Evolutionary conservation across 2,329 filamentous ascomycete genomes (phyloP).

Genomic region (Ceratocystis diversiconidia): DNA sequence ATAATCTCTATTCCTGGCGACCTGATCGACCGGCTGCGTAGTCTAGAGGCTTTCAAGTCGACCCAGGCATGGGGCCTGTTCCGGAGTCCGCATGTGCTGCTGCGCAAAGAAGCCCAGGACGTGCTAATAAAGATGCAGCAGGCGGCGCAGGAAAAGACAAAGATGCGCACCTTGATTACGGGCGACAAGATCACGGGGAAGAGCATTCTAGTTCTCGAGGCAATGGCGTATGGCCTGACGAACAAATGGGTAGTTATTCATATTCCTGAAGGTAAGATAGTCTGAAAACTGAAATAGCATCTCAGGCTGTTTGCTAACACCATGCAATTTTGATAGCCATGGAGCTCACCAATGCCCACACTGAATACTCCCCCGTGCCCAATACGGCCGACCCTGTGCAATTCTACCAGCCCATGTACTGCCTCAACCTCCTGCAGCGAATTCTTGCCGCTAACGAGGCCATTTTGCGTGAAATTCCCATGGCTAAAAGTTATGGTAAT

Average conservation of each 20-base stretch:
- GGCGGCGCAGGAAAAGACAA: conserved; percentile 36
- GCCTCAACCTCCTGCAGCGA: conserved; percentile 56
- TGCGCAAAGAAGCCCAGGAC: conserved; percentile 64
- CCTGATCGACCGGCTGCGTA: conserved; percentile 65
- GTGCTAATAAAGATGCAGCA: conserved; percentile 50
- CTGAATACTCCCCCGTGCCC: conserved; percentile 60
- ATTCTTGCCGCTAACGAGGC: conserved; percentile 58
- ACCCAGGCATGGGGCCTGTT: conserved; percentile 84
- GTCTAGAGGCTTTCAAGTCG: conserved; percentile 80
- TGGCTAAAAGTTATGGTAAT: conserved; percentile 32
- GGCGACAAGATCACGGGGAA: conserved; percentile 70
- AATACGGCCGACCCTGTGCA: conserved; percentile 37
- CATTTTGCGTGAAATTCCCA: conserved; percentile 41
- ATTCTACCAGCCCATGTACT: conserved; percentile 70
- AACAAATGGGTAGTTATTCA: conserved; percentile 82
- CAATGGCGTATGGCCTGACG: conserved; percentile 64
- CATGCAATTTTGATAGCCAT: conserved; percentile 39
- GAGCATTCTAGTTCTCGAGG: conserved; percentile 73
- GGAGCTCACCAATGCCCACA: conserved; percentile 66
- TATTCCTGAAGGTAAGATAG: conserved; percentile 66
- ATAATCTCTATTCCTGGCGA: conserved; percentile 55
- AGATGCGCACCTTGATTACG: conserved; percentile 51
- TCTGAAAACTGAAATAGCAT: neutral
- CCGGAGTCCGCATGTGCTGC: conserved; percentile 60
- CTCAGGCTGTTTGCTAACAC: neutral